Evolutionary conservation across 371 early-diverging fungal genomes (phyloP).

Genomic region (Syncephalastrum monosporum): DNA sequence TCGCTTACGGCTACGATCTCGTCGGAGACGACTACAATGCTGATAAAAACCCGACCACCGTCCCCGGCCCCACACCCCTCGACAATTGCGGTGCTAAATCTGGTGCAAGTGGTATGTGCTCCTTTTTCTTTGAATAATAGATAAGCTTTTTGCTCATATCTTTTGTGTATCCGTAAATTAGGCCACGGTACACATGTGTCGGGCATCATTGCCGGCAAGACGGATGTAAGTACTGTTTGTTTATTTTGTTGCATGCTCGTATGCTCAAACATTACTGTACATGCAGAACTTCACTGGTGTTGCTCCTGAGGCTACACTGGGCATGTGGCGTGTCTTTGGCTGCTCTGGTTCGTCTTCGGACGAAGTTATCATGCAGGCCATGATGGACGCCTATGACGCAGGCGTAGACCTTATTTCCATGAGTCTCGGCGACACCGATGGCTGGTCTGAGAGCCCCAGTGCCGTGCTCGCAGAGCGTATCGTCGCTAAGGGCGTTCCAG

Average conservation of each 20-base stretch:
- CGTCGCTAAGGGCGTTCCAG: conserved; percentile 24
- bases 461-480: conserved; percentile 46
- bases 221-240: conserved; percentile 24
- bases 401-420: conserved; percentile 62
- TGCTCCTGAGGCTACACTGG: conserved; percentile 58
- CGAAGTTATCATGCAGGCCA: conserved; percentile 63
- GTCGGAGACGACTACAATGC: conserved; percentile 51
- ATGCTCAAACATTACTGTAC: not conserved
- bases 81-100: conserved; percentile 40
- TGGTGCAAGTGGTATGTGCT: conserved; percentile 28
- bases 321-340: conserved; percentile 60
- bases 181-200: conserved; percentile 70
- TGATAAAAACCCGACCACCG: conserved; percentile 22
- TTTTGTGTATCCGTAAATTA: conserved; percentile 4
- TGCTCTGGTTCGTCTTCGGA: conserved; percentile 54
- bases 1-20: conserved; percentile 61
- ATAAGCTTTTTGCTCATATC: not conserved
- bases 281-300: conserved; percentile 55
- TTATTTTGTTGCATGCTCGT: not conserved
- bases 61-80: conserved; percentile 35
- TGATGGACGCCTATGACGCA: conserved; percentile 57
- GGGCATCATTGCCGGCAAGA: conserved; percentile 64
- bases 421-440: conserved; percentile 62
- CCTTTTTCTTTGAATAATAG: not conserved
- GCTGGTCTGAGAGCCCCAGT: conserved; percentile 47